Base-by-base conservation (phyloP, 257 asterid species). In the Gentiana straminea region DNA sequence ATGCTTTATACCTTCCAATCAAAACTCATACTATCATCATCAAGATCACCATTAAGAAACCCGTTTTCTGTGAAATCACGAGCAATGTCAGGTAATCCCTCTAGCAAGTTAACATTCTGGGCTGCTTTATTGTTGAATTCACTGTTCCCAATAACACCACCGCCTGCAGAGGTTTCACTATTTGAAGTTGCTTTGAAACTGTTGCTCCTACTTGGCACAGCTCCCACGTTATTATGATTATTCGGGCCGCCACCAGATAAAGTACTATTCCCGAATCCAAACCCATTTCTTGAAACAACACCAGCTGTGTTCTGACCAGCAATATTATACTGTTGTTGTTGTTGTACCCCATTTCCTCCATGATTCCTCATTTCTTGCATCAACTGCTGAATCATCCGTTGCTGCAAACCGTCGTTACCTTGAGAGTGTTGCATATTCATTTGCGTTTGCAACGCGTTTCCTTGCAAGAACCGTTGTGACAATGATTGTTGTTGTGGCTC, bases 1-100 rank as follows among this genome's bases (percentile, higher is more conserved):
- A 81, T 73, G 61, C 59, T 75, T 83, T 81, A 80, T 13, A 69
- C 84, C 77, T 86, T 86, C 96, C 96, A 86, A 64, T 72, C 80
- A 59, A 82, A 86, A 76, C 71, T 79, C 84, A 79, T 76, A 68
- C 41, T 70, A 59, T 82, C 94, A 33, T 91, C 94, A 33, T 91
- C 98, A 45, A 86, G 78, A 62, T 86, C 96, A 49, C 59, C 59
- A 76, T 66, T 79, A 62, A 86, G 83, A 66, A 90, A 86, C 13
- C 83, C 86, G 58, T 77, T 82, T 50, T 84, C 95, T 0, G 83
- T 47, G 70, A 82, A 84, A 37, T 89, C 95, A 3, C 71, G 84
- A n/a, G 84, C 61, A 36, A 80, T 69, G 61, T 86, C 94, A 2
- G 69, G 72, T 8, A 71, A 79, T 68, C 86, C 54, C 44, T 84